These are phyloP conservation scores for Stagonosporopsis rhizophila DNA, from an alignment of 2,329 filamentous ascomycete genomes.

Conservation along the genomic window DNA sequence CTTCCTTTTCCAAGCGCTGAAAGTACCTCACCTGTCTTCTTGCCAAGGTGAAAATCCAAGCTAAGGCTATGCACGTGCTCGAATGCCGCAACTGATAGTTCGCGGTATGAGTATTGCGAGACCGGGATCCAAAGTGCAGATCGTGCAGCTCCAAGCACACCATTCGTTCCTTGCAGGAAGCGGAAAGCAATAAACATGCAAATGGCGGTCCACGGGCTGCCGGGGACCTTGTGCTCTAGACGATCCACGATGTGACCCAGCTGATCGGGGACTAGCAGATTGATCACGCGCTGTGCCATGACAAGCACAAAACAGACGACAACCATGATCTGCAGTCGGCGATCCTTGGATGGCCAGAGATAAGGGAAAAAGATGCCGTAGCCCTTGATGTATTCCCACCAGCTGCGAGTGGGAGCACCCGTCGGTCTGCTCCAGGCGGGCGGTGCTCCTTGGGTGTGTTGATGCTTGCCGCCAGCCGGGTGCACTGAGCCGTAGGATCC, in stretches of 20 bases:
- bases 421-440: slow-evolving; percentile 89
- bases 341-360: slow-evolving; percentile 88
- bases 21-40: slow-evolving; percentile 94
- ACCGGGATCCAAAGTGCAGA: slow-evolving; percentile 95
- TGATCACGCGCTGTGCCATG: slow-evolving; percentile 80
- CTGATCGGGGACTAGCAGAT: slow-evolving; percentile 83
- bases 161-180: slow-evolving; percentile 86
- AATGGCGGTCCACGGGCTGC: slow-evolving; percentile 77
- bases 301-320: slow-evolving; percentile 83
- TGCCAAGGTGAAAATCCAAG: slow-evolving; percentile 94
- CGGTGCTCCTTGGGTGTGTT: slow-evolving; percentile 64
- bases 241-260: slow-evolving; percentile 80
- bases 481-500: slow-evolving; percentile 61
- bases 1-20: slow-evolving; percentile 96
- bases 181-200: slow-evolving; percentile 78
- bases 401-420: slow-evolving; percentile 84
- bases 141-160: slow-evolving; percentile 81
- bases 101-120: slow-evolving; percentile 94
- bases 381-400: slow-evolving; percentile 94
- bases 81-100: slow-evolving; percentile 92
- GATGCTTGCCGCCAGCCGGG: slow-evolving; percentile 51
- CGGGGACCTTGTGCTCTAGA: slow-evolving; percentile 61
- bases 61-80: slow-evolving; percentile 96
- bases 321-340: slow-evolving; percentile 77
- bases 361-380: slow-evolving; percentile 97